phyloP scores from a whole-genome alignment of 2,329 filamentous ascomycete genomes.

The Aspergillus sp. region DNA sequence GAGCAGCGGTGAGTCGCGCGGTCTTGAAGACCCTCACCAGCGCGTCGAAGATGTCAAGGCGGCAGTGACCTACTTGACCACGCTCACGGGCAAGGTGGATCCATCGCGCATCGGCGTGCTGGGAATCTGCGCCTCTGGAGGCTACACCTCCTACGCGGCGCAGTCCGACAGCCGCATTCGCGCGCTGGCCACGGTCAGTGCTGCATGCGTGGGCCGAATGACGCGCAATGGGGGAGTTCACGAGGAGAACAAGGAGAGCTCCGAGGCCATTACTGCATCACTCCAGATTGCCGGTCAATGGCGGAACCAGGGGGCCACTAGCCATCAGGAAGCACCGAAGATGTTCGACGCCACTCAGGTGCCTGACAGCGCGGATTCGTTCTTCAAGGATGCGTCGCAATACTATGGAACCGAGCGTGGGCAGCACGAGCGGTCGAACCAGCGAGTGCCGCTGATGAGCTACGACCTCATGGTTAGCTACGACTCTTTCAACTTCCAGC shows the following conservation, averaged over 20 bases:
- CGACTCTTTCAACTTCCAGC: conserved; percentile 15
- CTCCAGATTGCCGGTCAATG: conserved; percentile 8
- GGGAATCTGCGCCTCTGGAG: conserved; percentile 32
- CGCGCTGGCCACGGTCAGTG: conserved; percentile 27
- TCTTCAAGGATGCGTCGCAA: conserved; percentile 8
- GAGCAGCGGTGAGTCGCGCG: conserved; percentile 25
- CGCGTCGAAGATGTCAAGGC: conserved; percentile 28
- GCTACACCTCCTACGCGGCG: conserved; percentile 26
- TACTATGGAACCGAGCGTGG: conserved; percentile 17
- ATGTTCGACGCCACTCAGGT: conserved; percentile 6
- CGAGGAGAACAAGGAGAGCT: conserved; percentile 2
- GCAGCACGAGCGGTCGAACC: conserved; percentile 10
- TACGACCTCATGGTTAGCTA: conserved; percentile 16
- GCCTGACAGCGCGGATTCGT: conserved; percentile 5
- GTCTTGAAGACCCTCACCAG: conserved; percentile 30
- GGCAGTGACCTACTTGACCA: conserved; percentile 26
- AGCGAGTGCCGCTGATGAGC: conserved; percentile 11
- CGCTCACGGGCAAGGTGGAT: conserved; percentile 18
- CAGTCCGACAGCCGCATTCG: conserved; percentile 31
- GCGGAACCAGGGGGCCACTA: conserved; percentile 4
- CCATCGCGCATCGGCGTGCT: conserved; percentile 26
- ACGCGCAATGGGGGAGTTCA: conserved; percentile 4
- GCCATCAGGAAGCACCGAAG: background rate
- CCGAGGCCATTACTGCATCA: conserved; percentile 1
- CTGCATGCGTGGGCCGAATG: conserved; percentile 21